Evolutionary conservation across 306 rosid genomes (phyloP).

Genomic region (Prinsepia uniflora): DNA sequence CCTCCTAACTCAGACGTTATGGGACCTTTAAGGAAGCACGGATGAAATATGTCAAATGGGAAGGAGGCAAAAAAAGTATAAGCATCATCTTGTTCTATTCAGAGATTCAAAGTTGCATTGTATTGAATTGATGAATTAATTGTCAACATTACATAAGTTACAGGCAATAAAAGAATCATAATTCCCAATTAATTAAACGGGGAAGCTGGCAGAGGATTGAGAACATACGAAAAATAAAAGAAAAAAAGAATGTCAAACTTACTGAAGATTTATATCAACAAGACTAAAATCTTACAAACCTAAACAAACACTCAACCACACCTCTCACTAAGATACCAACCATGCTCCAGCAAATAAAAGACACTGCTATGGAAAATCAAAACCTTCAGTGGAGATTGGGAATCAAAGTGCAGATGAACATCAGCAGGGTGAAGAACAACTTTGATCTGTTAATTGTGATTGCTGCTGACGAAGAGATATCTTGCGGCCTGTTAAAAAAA

Average conservation of each 20-base stretch:
- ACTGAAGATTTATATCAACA: constrained; percentile 53
- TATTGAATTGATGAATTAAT: constrained; percentile 41
- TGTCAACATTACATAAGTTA: constrained; percentile 38
- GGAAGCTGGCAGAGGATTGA: constrained; percentile 30
- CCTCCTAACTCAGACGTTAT: not conserved
- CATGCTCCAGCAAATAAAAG: constrained; percentile 22
- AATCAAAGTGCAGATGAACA: constrained; percentile 32
- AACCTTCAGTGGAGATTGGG: constrained; percentile 36
- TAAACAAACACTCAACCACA: constrained; percentile 47
- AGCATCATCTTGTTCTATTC: not conserved
- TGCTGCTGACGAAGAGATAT: constrained; percentile 38
- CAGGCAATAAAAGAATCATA: constrained; percentile 60
- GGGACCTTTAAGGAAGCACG: too few species aligned
- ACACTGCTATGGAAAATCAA: not conserved
- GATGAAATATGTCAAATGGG: too few species aligned
- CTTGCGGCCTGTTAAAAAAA: constrained; percentile 61
- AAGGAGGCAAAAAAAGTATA: not conserved
- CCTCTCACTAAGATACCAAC: constrained; percentile 41
- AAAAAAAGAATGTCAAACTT: constrained; percentile 44
- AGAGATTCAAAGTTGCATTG: constrained; percentile 4
- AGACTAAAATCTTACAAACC: constrained; percentile 40
- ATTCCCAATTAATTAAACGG: constrained; percentile 40
- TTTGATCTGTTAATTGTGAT: constrained; percentile 29
- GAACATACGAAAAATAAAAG: constrained; percentile 13
- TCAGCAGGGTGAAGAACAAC: constrained; percentile 42